Evolutionary conservation across 345 rosid species (phyloP), one percentile per base, ranked within the genome.

Genomic region (Salix purpurea): DNA sequence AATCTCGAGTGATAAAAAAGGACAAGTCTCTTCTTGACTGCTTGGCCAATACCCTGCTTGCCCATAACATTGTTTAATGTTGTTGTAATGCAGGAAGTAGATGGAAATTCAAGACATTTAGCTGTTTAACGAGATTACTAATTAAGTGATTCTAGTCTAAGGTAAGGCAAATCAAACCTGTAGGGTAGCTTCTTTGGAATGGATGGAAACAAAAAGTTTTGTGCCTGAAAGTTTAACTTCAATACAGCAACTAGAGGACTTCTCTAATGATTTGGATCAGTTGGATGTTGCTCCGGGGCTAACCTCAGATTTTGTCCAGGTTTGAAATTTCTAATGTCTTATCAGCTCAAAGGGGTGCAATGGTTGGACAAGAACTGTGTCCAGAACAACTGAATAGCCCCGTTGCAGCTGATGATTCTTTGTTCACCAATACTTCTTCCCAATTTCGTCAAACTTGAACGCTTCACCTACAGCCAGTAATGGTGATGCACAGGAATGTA

Each of bases 131-230:
- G 28, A 56, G 62, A 24, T 9, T n/a, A 56, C 62, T n/a, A 1
- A 56, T 9, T 9, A 56, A 56, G 26, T 56, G 62, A 56, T 56
- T 56, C 5, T 23, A n/a, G 62, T 56, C 62, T 0, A 56, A 1
- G 61, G n/a, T 18, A 32, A 32, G 58, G 23, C n/a, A 18, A 18
- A 52, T 52, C 19, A 52, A 32, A 32, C 34, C 34, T 32, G 34
- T 32, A 32, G 58, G 19, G 56, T 50, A 24, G 60, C 44, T 60
- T n/a, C 48, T 1, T 69, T 23, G 42, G 32, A 37, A 48, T 77
- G 52, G 32, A 87, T 86, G 90, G 88, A 84, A 40, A 76, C 64
- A 74, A 76, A 74, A 60, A 66, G 69, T 73, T 80, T 80, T 26
- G 86, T 86, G 92, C 88, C 84, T 3, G 4, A 78, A n/a, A 46